phyloP scores from a whole-genome alignment of 2,329 filamentous ascomycete species.

The Stemphylium lycopersici region DNA sequence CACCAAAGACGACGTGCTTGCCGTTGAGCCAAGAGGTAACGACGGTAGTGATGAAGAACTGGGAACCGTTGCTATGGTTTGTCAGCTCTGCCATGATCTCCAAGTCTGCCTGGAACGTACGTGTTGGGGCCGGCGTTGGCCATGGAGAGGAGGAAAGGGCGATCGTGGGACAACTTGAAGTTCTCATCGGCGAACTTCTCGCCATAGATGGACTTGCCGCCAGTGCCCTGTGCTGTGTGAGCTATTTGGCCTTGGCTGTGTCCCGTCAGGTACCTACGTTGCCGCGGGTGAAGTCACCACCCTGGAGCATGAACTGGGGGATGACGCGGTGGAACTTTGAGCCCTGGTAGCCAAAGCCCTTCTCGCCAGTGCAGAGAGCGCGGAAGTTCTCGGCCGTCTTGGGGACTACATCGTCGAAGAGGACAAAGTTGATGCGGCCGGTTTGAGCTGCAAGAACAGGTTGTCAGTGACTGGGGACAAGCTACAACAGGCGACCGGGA shows the following conservation, averaged over 20 bases:
- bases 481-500: neutral
- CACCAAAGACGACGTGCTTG: constrained; percentile 85
- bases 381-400: constrained; percentile 88
- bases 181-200: constrained; percentile 96
- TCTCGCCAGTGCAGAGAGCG: constrained; percentile 78
- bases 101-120: constrained; percentile 50
- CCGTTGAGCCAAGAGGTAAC: constrained; percentile 73
- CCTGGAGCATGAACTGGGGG: constrained; percentile 93
- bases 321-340: constrained; percentile 94
- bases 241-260: constrained; percentile 11
- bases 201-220: constrained; percentile 92
- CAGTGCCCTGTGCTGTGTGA: constrained; percentile 70
- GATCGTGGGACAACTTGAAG: constrained; percentile 76
- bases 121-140: constrained; percentile 96
- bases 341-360: constrained; percentile 82
- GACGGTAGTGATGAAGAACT: constrained; percentile 76
- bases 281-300: constrained; percentile 90
- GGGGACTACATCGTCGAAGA: constrained; percentile 85
- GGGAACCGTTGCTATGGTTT: constrained; percentile 67
- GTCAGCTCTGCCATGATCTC: constrained; percentile 17
- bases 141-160: constrained; percentile 86
- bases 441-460: constrained; percentile 62
- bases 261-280: constrained; percentile 68
- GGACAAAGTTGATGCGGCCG: constrained; percentile 86
- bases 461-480: constrained; percentile 25